These are phyloP conservation scores for Sanghuangporus baumii DNA, from an alignment of 1,284 basidiomycete genomes.

Conservation along the genomic window DNA sequence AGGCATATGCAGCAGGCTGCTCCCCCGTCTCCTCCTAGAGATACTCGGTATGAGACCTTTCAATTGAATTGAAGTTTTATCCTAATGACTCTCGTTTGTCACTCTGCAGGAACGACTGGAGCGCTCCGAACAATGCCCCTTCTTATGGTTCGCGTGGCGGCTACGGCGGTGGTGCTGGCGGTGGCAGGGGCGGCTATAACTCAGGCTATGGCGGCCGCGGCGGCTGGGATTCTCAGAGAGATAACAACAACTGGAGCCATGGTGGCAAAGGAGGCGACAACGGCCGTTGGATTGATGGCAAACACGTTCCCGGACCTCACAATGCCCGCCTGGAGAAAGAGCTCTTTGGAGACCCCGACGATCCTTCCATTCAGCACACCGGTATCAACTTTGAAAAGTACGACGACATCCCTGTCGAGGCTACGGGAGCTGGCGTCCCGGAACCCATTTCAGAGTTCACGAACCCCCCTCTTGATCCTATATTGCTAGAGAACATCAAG, in stretches of 20 bases:
- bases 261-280: slow-evolving; percentile 45
- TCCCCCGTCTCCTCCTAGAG: slow-evolving; percentile 38
- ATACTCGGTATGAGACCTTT: slow-evolving; percentile 45
- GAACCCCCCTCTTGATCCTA: slow-evolving; percentile 85
- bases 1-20: slow-evolving; percentile 77
- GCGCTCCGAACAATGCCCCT: slow-evolving; percentile 59
- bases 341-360: slow-evolving; percentile 87
- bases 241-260: slow-evolving; percentile 19
- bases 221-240: slow-evolving; percentile 16
- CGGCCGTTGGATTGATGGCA: slow-evolving; percentile 87
- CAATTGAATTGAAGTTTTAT: slow-evolving; percentile 15
- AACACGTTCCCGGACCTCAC: slow-evolving; percentile 75
- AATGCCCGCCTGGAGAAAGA: slow-evolving; percentile 93
- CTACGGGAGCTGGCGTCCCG: slow-evolving; percentile 92
- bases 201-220: slow-evolving; percentile 7
- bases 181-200: slow-evolving; percentile 14
- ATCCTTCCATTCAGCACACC: slow-evolving; percentile 83
- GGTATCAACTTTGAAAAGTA: slow-evolving; percentile 99
- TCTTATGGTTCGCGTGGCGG: slow-evolving; percentile 43
- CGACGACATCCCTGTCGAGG: slow-evolving; percentile 99
- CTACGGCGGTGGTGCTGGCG: slow-evolving; percentile 44
- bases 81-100: slow-evolving; percentile 11
- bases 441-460: slow-evolving; percentile 90
- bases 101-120: slow-evolving; percentile 57
- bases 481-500: slow-evolving; percentile 93